A percentile compares a stretch with the other conserved stretches of the same genome.
These are phyloP conservation scores for Pseudohyphozyma bogoriensis DNA, from an alignment of 768 basidiomycete species.

Conservation along the genomic window DNA sequence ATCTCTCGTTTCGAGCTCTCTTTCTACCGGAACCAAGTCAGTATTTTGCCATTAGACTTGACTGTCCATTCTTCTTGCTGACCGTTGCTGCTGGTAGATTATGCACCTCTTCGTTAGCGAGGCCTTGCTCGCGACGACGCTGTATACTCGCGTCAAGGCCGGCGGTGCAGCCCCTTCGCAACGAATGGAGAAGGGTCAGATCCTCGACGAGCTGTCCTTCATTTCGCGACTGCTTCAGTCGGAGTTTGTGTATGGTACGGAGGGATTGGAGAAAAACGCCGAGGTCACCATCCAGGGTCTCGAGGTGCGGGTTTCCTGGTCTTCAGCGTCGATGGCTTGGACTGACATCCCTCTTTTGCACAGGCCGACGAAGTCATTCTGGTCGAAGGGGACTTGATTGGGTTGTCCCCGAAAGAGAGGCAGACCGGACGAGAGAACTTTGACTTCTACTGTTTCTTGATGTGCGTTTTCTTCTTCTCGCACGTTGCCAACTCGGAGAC, in stretches of 20 bases:
- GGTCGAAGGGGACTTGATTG: conserved; percentile 12
- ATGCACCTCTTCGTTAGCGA: conserved; percentile 32
- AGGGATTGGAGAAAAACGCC: conserved; percentile 29
- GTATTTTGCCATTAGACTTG: neutral
- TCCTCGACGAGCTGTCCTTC: conserved; percentile 24
- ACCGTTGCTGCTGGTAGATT: conserved; percentile 1
- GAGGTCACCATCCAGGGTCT: neutral
- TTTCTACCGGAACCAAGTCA: conserved; percentile 29
- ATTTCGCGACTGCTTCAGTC: conserved; percentile 28
- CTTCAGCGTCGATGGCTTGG: neutral
- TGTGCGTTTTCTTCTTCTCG: neutral
- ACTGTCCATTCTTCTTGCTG: neutral
- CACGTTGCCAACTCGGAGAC: neutral
- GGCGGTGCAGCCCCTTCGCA: conserved; percentile 16
- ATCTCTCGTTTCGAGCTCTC: conserved; percentile 29
- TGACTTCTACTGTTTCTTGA: conserved; percentile 32
- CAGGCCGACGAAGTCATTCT: conserved; percentile 26
- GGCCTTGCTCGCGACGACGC: conserved; percentile 12
- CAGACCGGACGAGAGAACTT: conserved; percentile 14
- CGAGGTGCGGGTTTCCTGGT: neutral
- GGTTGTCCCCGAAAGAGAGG: conserved; percentile 19
- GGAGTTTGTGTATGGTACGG: conserved; percentile 32
- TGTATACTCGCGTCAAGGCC: conserved; percentile 29
- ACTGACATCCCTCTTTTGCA: neutral
- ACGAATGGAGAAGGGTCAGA: conserved; percentile 13